Base-by-base conservation (phyloP, 805 yeast genomes). In the Teunomyces aglyptinius region DNA sequence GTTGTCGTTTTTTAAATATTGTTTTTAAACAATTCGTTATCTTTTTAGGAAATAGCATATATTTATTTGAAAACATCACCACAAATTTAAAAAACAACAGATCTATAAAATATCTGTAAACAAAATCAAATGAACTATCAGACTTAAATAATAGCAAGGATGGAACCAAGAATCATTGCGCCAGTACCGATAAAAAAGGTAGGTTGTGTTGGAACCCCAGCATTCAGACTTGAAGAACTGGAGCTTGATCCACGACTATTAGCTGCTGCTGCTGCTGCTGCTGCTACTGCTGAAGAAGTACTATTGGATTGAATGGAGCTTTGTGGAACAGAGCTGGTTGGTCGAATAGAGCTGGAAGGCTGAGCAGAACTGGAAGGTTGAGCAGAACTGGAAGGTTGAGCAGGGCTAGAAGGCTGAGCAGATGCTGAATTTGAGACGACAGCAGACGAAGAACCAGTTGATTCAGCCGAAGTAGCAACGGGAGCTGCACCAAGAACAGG, bases 1-100 rank as follows among this genome's bases (percentile, higher is more conserved):
- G 79, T 71, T 73, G 78, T 75, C 78, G 78, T 41, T 49, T 61
- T 60, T 8, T 24, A 6, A 8, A 8, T 24, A 2, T 24, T 24
- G 11, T 64, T 68, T 69, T 65, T 56, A 39, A 16, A 18, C 38
- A 15, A 6, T 36, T 24, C 4, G 5, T 5, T 4, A 24, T 16
- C 6, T 18, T 18, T 42, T 12, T 18, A 41, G 12, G 19, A 6
- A 36, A 18, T 19, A 19, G 6, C 26, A 24, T 38, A 11, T 15
- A 38, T 19, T 18, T 24, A n/a, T 38, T 24, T 18, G 15, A 24
- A 16, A 34, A 26, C 18, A 15, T 27, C 16, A 36, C 11, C 26
- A 24, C 11, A 43, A 38, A 6, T 19, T 7, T 11, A 43, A 38
- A 15, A 13, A 31, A 31, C 33, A 6, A n/a, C 15, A 31, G 5